Percentiles rank a stretch among this genome's conserved stretches.
Conservation (phyloP, 2,329 filamentous ascomycete species). For the Calycina herbarum region DNA sequence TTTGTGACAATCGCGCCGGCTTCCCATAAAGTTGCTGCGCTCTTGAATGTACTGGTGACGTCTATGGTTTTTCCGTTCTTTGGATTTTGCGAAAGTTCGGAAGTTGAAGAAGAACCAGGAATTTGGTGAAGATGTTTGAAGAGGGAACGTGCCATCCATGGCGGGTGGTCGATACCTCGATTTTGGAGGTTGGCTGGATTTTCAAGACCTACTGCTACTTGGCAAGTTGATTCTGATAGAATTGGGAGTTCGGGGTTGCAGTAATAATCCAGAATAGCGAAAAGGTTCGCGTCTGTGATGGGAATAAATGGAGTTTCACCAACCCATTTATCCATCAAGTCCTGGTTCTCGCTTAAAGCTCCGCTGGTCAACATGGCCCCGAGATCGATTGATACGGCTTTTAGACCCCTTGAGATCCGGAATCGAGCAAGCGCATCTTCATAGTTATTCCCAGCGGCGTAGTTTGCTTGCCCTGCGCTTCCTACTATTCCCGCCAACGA, state of each 20-base stretch:
- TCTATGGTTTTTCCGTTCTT: background rate
- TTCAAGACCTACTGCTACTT: constrained; percentile 5
- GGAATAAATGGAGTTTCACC: background rate
- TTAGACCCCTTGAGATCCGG: background rate
- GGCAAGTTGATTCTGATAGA: background rate
- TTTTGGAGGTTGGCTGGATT: background rate
- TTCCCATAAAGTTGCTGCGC: background rate
- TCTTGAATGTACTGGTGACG: background rate
- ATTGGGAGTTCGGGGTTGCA: constrained; percentile 1
- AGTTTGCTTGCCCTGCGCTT: constrained; percentile 18
- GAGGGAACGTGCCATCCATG: constrained; percentile 1
- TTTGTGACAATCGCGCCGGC: background rate
- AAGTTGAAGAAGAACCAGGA: background rate
- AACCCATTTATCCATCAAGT: background rate
- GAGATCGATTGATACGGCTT: constrained; percentile 9
- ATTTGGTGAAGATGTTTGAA: constrained; percentile 1
- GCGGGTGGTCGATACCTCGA: background rate
- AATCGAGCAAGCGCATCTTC: constrained; percentile 18
- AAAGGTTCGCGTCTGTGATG: background rate
- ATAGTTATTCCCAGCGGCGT: constrained; percentile 36
- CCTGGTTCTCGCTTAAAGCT: background rate
- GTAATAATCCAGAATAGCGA: constrained; percentile 6
- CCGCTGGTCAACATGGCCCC: constrained; percentile 4
- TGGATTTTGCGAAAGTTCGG: background rate
- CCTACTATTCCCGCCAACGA: constrained; percentile 34